Evolutionary conservation across 75 land plant genomes (phyloP), one percentile per base, ranked within the genome.

Genomic region (Ceratopteris richardii): DNA sequence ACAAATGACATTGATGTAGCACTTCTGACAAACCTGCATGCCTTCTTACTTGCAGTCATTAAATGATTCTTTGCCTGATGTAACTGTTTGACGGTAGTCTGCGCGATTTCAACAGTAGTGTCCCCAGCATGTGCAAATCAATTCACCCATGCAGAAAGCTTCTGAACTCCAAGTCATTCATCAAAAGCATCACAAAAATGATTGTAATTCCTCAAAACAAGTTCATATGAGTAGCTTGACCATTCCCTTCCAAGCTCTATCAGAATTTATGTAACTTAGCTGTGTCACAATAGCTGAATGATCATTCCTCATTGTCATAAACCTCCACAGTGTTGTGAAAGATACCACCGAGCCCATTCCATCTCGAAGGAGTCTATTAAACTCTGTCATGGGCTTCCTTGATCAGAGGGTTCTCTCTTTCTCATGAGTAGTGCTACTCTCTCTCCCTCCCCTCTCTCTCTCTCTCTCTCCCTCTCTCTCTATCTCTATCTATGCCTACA

Each of bases 101-200:
- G 94, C n/a, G 82, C 96, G 57, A 78, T 77, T 64, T 78, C 93
- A 42, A 83, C 55, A 7, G 93, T 94, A 59, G 85, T 65, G 79
- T 90, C 96, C 58, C 96, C 93, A 43, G 96, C 93, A 74, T 90
- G 75, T 17, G 96, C 96, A 79, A 90, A 87, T 12, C 93, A 68
- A 66, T 90, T 90, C 22, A 90, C 85, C 96, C 96, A 90, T 57
- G 66, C 93, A n/a, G n/a, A n/a, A n/a, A n/a, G n/a, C n/a, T n/a
- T n/a, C n/a, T n/a, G n/a, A n/a, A n/a, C 88, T 44, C 71, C 80
- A 2, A 90, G 84, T 50, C 68, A 64, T 47, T 81, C 88, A 62
- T 88, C 81, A 40, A 90, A 73, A 26, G 58, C 75, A 64, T 90
- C 96, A 77, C 96, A 90, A 65, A 90, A 90, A 68, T 90, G 96